Base-by-base conservation (phyloP, 1,284 basidiomycete genomes). In the Bondarzewia mesenterica region DNA sequence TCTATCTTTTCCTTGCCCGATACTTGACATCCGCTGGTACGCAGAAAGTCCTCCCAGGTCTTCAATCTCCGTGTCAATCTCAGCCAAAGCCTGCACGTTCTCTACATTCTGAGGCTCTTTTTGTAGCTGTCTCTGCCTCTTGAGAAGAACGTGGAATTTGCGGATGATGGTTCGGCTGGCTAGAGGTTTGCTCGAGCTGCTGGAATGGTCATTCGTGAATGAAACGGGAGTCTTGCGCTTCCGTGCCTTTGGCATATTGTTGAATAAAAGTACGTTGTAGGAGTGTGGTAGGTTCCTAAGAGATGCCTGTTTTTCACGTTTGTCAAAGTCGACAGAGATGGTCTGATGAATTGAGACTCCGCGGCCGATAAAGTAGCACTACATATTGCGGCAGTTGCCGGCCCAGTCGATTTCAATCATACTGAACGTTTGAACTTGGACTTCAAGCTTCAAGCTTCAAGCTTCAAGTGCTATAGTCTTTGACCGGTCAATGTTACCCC, bases 1-100 rank as follows among this genome's bases (percentile, higher is more conserved):
- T 48, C 91, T 70, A 53, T 91, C 85, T 12, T 67, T 73, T 4
- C 82, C 77, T 61, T 94, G 91, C 0, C 91, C 91, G 16, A 86
- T 73, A 44, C 68, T 75, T 37, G 89, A 92, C 74, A 92, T 89
- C 38, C 72, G 73, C 62, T 93, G 90, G 63, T 93, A 93, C 14
- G 69, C 71, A 48, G 81, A 78, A 26, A 94, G 60, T 1, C 90
- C 91, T 2, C 91, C 91, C 14, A 90, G 65, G 14, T 63, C 65
- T 3, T 74, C 72, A 12, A 93, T 80, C 58, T 88, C 74, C 7
- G 63, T 53, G 40, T 84, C 74, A 15, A 91, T 67, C 16, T 73
- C 68, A 1, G 52, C 61, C 20, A 89, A 61, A 45, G 66, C 66
- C 36, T 61, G 49, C 32, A 52, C 50, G 37, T 63, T 50, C 51